Evolutionary conservation across 495 filamentous ascomycete species (phyloP), one percentile per base, ranked within the genome.

Genomic region (Penicillium antarcticum): DNA sequence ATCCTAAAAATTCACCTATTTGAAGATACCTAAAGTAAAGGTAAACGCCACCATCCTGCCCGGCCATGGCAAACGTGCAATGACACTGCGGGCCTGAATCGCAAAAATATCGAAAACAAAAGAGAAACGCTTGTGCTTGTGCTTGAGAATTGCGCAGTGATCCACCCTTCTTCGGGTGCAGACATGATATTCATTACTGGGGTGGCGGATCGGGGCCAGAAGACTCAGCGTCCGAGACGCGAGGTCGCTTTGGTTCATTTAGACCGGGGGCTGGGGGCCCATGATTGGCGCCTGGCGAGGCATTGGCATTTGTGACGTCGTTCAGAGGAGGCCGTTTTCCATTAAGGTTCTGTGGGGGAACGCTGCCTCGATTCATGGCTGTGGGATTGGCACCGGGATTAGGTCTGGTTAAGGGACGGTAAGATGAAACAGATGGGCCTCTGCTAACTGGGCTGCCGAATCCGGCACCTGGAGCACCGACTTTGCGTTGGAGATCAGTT

Each of bases 381-480:
- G 50, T 43, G n/a, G 59, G 44, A 23, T 58, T 65, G 13, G 53
- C 47, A 13, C 52, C 50, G 7, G 65, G 32, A 29, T 65, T 72
- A 7, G 72, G 71, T 45, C 74, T 62, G 34, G 74, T 76, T 45
- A 76, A 55, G 9, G 74, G 73, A 18, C 72, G 71, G 36, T 70
- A 77, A 3, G 73, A 71, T 13, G 73, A 75, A 19, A 65, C 68
- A 16, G 68, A 67, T 43, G 60, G 71, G 8, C 66, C 70, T 54
- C 69, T 62, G 34, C 55, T 68, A 23, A 73, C 61, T 6, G 74
- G 74, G 31, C 68, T 74, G 43, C 64, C 61, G 21, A 66, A 47
- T 23, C 60, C 64, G 18, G 51, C 75, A 3, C 70, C 71, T 8
- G 90, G 89, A 43, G 85, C 87, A 3, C 90, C 91, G 41, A 96